A percentile compares a stretch with the other conserved stretches of the same genome.
phyloP scores from a whole-genome alignment of 805 yeast genomes.

The Metschnikowia continentalis region DNA sequence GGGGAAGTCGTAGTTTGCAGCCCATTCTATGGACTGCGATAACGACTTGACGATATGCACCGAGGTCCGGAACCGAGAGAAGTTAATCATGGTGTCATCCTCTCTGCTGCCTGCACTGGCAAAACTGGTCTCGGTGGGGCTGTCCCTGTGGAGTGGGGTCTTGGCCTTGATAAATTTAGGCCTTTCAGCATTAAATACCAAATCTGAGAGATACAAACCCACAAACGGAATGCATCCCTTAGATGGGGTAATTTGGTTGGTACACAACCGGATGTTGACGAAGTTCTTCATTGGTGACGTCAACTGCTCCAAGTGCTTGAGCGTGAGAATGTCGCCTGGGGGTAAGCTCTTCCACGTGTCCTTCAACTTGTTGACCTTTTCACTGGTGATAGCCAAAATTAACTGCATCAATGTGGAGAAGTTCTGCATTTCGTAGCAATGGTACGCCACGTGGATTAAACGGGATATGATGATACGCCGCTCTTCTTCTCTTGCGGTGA shows the following conservation, averaged over 20 bases:
- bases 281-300: slow-evolving; percentile 77
- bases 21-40: slow-evolving; percentile 82
- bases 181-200: slow-evolving; percentile 67
- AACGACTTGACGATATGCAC: slow-evolving; percentile 75
- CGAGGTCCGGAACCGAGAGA: slow-evolving; percentile 70
- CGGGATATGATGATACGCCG: slow-evolving; percentile 72
- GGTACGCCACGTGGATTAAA: slow-evolving; percentile 80
- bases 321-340: slow-evolving; percentile 64
- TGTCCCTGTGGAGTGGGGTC: neutral
- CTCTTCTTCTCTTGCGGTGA: slow-evolving; percentile 58
- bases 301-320: slow-evolving; percentile 64
- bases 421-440: slow-evolving; percentile 70
- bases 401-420: slow-evolving; percentile 86
- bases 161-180: slow-evolving; percentile 42
- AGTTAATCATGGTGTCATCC: slow-evolving; percentile 56
- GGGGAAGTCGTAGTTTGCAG: slow-evolving; percentile 57
- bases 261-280: slow-evolving; percentile 56
- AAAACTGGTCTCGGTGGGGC: neutral
- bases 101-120: slow-evolving; percentile 8
- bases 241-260: slow-evolving; percentile 56
- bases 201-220: slow-evolving; percentile 79
- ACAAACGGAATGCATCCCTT: slow-evolving; percentile 87
- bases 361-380: slow-evolving; percentile 52
- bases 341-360: slow-evolving; percentile 73
- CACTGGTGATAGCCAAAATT: slow-evolving; percentile 71